Base-by-base conservation (phyloP, 169 alveolate species). In the Eimeria brunetti region DNA sequence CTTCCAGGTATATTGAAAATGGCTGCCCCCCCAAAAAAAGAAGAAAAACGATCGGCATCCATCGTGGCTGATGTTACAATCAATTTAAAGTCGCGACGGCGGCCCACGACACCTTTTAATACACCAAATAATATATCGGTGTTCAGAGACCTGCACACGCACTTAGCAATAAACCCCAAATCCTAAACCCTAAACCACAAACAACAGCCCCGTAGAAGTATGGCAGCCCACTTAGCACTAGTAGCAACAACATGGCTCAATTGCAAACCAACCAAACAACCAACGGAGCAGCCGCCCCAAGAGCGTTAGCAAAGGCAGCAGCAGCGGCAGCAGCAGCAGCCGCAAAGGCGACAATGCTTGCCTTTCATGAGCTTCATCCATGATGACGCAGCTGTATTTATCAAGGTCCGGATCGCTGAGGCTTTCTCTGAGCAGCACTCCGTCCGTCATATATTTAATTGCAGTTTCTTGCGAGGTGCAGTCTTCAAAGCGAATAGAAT, bases 361-460 rank as follows among this genome's bases (percentile, higher is more conserved):
- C 97, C 99, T 98, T 97, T 99, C 99, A 97, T 99, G 99, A 41
- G 99, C 99, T 91, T 99, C 99, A 97, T 99, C 99, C 99, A 99
- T 99, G 91, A 99, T 99, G 76, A 99, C 98, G 83, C 99, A 99
- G 85, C 99, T 97, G 97, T 99, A 99, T 80, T 95, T 96, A 88
- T 99, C 99, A 60, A 99, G 97, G 95, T 99, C 99, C 46, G 99
- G 98, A 97, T 99, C 99, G 96, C 98, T 98, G 76, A 99, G 97
- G 41, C 99, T 97, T 96, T 99, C 99, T 86, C 99, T 98, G 96
- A 99, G 98, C 73, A 99, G 97, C 73, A 99, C 99, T 60, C 99
- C 99, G 96, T 99, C 99, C 27, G 99, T 99, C 99, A 99, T 99
- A 97, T 99, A 99, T 97, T 99, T 99, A 73, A 99, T 99, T 80